Percentiles rank a stretch among this genome's conserved stretches.
Conservation (phyloP, 2,329 filamentous ascomycete genomes). For the Tolypocladium pustulatum region DNA sequence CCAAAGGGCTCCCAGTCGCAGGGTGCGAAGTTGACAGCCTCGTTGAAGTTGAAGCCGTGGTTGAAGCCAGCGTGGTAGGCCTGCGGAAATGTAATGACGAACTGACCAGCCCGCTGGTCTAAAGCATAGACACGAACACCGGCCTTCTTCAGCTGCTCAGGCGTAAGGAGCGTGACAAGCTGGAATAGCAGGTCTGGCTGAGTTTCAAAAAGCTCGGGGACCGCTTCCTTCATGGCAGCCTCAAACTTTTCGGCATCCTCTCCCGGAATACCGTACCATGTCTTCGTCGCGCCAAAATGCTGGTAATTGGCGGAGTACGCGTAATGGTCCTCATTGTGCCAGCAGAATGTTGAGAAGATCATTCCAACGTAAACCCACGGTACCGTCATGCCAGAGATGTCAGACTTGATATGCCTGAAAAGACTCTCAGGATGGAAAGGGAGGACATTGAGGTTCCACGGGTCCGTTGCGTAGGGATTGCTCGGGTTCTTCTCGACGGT, state of each 20-base stretch:
- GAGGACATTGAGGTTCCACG: conserved; percentile 92
- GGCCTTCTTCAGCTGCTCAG: conserved; percentile 84
- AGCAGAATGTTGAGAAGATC: conserved; percentile 99
- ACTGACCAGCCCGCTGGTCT: conserved; percentile 92
- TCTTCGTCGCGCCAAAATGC: conserved; percentile 96
- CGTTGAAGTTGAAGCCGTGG: conserved; percentile 97
- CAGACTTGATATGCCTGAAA: conserved; percentile 94
- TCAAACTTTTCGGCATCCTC: conserved; percentile 93
- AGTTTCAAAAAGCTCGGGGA: conserved; percentile 92
- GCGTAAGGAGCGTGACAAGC: conserved; percentile 88
- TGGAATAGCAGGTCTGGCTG: conserved; percentile 96
- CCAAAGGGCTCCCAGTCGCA: conserved; percentile 92
- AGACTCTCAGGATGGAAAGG: conserved; percentile 85
- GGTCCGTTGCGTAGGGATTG: conserved; percentile 77
- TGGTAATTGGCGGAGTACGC: conserved; percentile 98
- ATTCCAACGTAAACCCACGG: conserved; percentile 99
- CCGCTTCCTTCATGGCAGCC: conserved; percentile 85
- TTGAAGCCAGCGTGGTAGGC: conserved; percentile 98
- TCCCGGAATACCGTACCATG: conserved; percentile 96
- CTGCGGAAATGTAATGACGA: conserved; percentile 93
- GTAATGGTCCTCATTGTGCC: conserved; percentile 98
- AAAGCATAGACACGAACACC: conserved; percentile 88
- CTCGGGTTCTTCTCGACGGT: conserved; percentile 85
- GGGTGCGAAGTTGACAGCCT: conserved; percentile 96
- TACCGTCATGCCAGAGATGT: conserved; percentile 98